phyloP scores from a whole-genome alignment of 768 basidiomycete genomes.

The Tylopilus vinaceipallidus region DNA sequence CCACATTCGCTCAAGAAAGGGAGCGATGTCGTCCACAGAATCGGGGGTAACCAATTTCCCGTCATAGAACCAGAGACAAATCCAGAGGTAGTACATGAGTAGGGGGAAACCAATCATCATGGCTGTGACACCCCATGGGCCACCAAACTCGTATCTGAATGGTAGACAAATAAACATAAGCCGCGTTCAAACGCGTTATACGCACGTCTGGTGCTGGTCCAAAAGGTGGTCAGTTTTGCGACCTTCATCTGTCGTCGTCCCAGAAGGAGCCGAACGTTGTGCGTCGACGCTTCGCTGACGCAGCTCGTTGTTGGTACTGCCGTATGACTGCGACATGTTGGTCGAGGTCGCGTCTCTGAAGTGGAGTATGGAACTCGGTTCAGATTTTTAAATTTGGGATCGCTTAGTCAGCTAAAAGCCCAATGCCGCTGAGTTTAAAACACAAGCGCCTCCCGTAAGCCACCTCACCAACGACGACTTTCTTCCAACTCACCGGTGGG shows the following conservation, averaged over 20 bases:
- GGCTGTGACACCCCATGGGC: slow-evolving; percentile 83
- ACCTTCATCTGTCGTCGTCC: slow-evolving; percentile 62
- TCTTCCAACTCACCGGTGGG: slow-evolving; percentile 15
- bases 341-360: neutral
- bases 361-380: slow-evolving; percentile 13
- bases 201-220: slow-evolving; percentile 65
- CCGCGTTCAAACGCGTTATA: slow-evolving; percentile 1
- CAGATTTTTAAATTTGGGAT: slow-evolving; percentile 6
- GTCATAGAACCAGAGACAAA: slow-evolving; percentile 94
- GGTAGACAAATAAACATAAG: slow-evolving; percentile 1
- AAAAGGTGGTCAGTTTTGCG: slow-evolving; percentile 70
- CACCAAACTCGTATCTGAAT: slow-evolving; percentile 91
- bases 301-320: slow-evolving; percentile 22
- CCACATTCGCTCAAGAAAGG: slow-evolving; percentile 84
- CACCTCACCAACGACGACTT: slow-evolving; percentile 9
- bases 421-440: slow-evolving; percentile 6
- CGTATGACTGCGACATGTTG: slow-evolving; percentile 31
- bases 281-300: slow-evolving; percentile 30
- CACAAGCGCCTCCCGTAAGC: slow-evolving; percentile 21
- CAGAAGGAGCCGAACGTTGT: slow-evolving; percentile 14
- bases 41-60: slow-evolving; percentile 73
- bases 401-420: slow-evolving; percentile 18
- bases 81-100: slow-evolving; percentile 99
- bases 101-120: slow-evolving; percentile 95
- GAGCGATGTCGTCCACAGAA: slow-evolving; percentile 66